phyloP scores from a whole-genome alignment of 208 protist genomes.

The Angomonas deanei region DNA sequence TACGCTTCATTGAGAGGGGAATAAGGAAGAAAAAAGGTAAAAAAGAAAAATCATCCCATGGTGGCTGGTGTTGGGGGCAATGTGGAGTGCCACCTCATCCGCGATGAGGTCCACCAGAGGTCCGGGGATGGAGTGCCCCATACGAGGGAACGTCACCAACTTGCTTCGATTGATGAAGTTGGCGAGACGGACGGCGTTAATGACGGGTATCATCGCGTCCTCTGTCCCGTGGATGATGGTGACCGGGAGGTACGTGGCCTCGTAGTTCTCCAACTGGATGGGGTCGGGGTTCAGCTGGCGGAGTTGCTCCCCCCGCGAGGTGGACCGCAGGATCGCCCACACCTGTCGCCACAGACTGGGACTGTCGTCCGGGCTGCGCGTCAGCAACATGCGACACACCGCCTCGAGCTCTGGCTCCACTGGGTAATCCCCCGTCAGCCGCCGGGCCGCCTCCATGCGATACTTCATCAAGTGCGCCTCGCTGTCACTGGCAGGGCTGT shows the following conservation, averaged over 20 bases:
- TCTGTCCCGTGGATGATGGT: conserved; percentile 48
- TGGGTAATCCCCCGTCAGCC: conserved; percentile 31
- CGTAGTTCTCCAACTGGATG: no score
- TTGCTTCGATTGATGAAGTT: conserved; percentile 24
- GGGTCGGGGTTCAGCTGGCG: conserved; percentile 11
- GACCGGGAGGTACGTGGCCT: neutral
- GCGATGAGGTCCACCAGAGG: conserved; percentile 27
- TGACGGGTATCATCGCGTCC: conserved; percentile 48
- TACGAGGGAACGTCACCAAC: conserved; percentile 36
- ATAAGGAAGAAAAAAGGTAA: neutral
- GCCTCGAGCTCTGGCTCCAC: conserved; percentile 17
- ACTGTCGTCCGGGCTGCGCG: conserved; percentile 32
- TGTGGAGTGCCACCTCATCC: conserved; percentile 24
- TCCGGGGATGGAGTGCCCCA: conserved; percentile 47
- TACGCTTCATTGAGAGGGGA: no score
- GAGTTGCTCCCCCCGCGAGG: conserved; percentile 32
- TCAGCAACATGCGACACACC: neutral
- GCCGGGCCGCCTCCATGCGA: conserved; percentile 17
- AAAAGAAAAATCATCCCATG: neutral
- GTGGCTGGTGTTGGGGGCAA: neutral
- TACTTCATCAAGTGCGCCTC: conserved; percentile 33
- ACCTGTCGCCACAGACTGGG: conserved; percentile 45
- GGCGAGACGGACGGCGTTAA: conserved; percentile 44
- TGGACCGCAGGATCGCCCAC: conserved; percentile 39
- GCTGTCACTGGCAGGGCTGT: conserved; percentile 24